Evolutionary conservation across 2,329 filamentous ascomycete species (phyloP).

Genomic region (Bipolaris gigantea): DNA sequence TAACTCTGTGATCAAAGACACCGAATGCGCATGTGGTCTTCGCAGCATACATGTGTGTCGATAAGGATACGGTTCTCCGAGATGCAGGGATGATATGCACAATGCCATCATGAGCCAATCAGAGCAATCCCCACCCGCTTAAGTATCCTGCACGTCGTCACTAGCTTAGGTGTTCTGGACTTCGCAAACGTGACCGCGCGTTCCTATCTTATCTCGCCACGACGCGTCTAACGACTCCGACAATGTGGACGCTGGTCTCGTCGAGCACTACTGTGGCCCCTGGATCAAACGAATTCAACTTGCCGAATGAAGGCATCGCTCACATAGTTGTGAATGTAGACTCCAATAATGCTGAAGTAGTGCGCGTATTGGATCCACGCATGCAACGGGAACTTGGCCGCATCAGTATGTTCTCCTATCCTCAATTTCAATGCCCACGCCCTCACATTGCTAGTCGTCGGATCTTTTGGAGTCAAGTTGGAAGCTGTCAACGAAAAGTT

Average conservation of each 20-base stretch:
- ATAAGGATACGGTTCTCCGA: neutral
- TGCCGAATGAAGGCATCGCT: constrained; percentile 8
- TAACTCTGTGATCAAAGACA: neutral
- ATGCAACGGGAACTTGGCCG: constrained; percentile 18
- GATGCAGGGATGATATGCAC: neutral
- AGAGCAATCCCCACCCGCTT: constrained; percentile 1
- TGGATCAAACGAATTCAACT: neutral
- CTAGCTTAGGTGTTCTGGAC: constrained; percentile 4
- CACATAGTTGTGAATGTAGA: constrained; percentile 6
- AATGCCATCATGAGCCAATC: constrained; percentile 1
- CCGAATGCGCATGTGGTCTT: neutral
- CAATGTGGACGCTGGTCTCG: constrained; percentile 22
- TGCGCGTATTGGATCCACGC: neutral
- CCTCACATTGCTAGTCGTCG: constrained; percentile 15
- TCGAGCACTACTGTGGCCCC: neutral
- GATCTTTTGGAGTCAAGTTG: constrained; percentile 28
- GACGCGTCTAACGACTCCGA: constrained; percentile 19
- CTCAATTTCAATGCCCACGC: neutral
- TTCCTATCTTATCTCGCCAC: constrained; percentile 14
- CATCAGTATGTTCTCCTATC: constrained; percentile 18
- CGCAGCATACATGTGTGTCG: neutral
- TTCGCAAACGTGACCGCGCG: constrained; percentile 24
- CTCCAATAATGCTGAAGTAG: constrained; percentile 1
- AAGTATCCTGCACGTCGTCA: constrained; percentile 20
- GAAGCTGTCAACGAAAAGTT: constrained; percentile 26